Base-by-base conservation (phyloP, 345 rosid genomes). In the Eucalyptus tenuipes region DNA sequence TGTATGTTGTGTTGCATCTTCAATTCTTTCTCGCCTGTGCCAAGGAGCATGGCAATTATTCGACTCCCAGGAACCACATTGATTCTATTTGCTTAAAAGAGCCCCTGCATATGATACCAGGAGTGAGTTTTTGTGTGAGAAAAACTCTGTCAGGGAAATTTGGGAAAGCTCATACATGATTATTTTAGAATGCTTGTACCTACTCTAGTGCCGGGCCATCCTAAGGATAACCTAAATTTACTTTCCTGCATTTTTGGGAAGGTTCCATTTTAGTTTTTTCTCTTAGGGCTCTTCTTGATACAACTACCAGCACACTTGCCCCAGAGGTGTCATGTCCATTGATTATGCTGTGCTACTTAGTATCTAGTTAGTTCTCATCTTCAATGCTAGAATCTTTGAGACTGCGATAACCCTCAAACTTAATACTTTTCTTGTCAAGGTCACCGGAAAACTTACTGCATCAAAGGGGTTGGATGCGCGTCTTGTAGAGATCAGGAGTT, bases 381-480 rank as follows among this genome's bases (percentile, higher is more conserved):
- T 64, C 75, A 15, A 64, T 7, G 18, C 75, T 64, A 14, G 31
- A 64, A 64, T 64, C 18, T n/a, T 64, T 8, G 40, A 64, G 75
- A 27, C 10, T 7, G 10, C 20, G 10, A 64, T 64, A n/a, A 40
- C 75, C 1, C 40, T n/a, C 18, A 64, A 64, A 64, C 6, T n/a
- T 4, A 0, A 3, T 55, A 87, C 37, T 45, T 87, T 49, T 48
- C 66, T 27, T 86, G 33, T 87, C 15, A 88, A 96, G 98, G 95
- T 96, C 45, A 92, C 94, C 24, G 94, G 95, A 7, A 96, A 96
- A 90, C 95, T 95, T 87, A 93, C 94, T 44, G 93, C 98, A 57
- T 89, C 94, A 89, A 95, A 94, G 86, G 94, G 97, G n/a, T 91
- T 95, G 91, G 99, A 95, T 94, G 97, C 97, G 52, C 90, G 94